Conservation (phyloP, 1,284 basidiomycete species). For the Irpex lacteus region DNA sequence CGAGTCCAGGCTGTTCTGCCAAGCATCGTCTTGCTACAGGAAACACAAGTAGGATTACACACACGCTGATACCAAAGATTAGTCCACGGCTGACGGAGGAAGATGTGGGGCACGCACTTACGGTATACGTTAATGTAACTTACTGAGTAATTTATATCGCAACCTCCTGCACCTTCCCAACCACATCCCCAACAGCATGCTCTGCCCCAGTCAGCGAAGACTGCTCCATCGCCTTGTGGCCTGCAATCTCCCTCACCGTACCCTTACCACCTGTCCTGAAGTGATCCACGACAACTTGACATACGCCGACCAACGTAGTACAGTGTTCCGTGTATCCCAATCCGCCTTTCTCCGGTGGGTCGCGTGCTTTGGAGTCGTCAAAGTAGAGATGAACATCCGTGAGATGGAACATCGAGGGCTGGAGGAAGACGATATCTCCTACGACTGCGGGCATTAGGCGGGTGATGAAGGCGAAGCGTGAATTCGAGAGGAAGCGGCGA, state of each 20-base stretch:
- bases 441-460: constrained; percentile 45
- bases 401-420: constrained; percentile 66
- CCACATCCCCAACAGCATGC: constrained; percentile 33
- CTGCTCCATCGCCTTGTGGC: constrained; percentile 25
- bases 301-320: constrained; percentile 31
- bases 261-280: constrained; percentile 33
- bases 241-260: constrained; percentile 30
- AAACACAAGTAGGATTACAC: background rate
- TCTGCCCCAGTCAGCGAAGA: constrained; percentile 26
- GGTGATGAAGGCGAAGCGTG: constrained; percentile 31
- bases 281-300: constrained; percentile 48
- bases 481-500: constrained; percentile 35
- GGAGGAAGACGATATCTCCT: constrained; percentile 60
- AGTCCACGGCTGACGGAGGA: background rate
- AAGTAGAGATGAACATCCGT: constrained; percentile 63
- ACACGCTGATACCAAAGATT: background rate
- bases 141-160: background rate
- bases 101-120: background rate
- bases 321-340: constrained; percentile 51
- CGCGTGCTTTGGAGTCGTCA: constrained; percentile 65
- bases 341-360: constrained; percentile 56
- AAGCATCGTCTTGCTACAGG: background rate
- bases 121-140: too few relatives aligned
- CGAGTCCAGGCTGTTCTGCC: background rate
- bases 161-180: constrained; percentile 25